These are phyloP conservation scores for Lactarius tabidus DNA, from an alignment of 768 basidiomycete genomes.

Conservation along the genomic window DNA sequence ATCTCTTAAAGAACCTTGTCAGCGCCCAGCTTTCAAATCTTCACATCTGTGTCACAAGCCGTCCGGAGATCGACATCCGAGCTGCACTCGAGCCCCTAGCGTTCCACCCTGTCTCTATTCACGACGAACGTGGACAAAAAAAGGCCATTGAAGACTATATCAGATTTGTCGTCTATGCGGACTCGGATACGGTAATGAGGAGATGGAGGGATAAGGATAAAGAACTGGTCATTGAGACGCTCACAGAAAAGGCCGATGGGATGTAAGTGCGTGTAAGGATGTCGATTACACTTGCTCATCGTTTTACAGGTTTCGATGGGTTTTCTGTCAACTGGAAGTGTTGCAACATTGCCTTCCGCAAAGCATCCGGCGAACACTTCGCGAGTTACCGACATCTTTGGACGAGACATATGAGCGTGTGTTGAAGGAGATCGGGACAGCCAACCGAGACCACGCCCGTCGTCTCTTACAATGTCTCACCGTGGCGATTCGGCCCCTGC, in stretches of 20 bases:
- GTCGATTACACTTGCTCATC: not conserved
- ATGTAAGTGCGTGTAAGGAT: not conserved
- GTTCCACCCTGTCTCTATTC: no score
- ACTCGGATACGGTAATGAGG: no score
- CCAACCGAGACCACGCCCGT: not conserved
- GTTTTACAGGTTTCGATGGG: not conserved
- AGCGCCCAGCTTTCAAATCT: not conserved
- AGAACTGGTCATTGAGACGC: no score
- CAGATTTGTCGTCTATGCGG: no score
- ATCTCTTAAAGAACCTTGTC: not conserved
- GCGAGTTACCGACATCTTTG: not conserved
- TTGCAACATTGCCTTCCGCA: not conserved
- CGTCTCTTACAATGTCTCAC: not conserved
- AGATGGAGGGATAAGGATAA: no score
- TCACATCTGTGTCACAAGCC: not conserved
- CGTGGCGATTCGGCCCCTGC: not conserved
- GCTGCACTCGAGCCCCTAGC: no score
- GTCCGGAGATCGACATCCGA: not conserved
- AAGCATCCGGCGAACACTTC: not conserved
- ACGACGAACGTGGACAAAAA: no score
- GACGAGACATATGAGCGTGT: not conserved
- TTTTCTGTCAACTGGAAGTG: not conserved
- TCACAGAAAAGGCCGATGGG: not conserved
- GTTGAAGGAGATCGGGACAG: not conserved
- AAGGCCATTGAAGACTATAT: no score